Evolutionary conservation across 768 basidiomycete genomes (phyloP), one percentile per base, ranked within the genome.

Genomic region (Mrakia gelida): DNA sequence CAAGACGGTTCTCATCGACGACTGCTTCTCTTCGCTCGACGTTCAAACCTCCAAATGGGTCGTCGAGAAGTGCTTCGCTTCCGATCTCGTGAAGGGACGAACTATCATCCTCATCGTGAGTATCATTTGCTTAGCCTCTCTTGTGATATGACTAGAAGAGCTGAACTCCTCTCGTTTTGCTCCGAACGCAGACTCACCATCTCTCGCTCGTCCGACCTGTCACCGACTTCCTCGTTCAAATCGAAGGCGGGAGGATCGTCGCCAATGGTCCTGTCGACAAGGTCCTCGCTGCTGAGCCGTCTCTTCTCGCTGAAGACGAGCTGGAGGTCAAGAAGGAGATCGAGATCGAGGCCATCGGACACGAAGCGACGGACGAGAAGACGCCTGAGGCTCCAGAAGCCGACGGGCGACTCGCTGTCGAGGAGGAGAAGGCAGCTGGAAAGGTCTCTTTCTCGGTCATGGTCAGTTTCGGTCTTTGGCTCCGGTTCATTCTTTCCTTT

Each of bases 41-140:
- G 87, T 88, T 10, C 86, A 88, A 76, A 89, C 88, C 2, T 85
- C 72, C 38, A 86, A 87, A 73, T 88, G 84, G 84, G 87, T 89
- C 74, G 85, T 88, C 41, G 85, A 87, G 23, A 85, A 88, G 68
- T 86, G 88, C 77, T 85, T 89, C 78, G 80, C 82, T 68, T 87
- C 88, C 7, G 86, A 87, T 76, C 82, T 90, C 4, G 81, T 89
- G 54, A 82, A 81, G 21, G 87, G 85, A 30, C 84, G 89, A 26
- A 89, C 89, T 1, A 84, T 89, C 16, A 80, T 90, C 11, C 83
- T 89, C 1, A 88, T 89, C 71, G 89, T 89, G 78, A 80, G 87
- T 82, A 21, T 32, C n/a, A 10, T 16, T 18, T 63, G 5, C n/a
- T 52, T 34, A 32, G 5, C 38, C 30, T n/a, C 41, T 65, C 71